Base-by-base conservation (phyloP, 352 stramenopile species). In the Pythium aphanidermatum region DNA sequence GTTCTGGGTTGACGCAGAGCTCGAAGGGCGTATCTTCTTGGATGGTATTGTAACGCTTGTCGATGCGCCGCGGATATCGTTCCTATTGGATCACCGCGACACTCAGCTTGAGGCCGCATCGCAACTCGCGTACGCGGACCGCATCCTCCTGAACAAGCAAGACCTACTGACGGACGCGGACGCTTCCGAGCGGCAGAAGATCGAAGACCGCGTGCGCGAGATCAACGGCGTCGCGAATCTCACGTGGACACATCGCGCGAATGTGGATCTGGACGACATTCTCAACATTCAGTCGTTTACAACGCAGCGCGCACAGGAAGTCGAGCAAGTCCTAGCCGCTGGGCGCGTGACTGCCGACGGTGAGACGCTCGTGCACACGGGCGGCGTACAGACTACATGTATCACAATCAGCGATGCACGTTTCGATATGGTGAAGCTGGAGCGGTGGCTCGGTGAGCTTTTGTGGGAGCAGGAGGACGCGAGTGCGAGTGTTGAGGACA, bases 81-180 rank as follows among this genome's bases (percentile, higher is more conserved):
- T n/a, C 19, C 13, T 58, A n/a, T 24, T 58, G 14, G 23, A 25
- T 23, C 41, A 52, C 36, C 26, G 21, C 9, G 50, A 58, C 42
- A 58, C 50, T 4, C 50, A 58, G 24, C 44, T 68, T 16, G 96
- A 99, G 58, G 92, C 95, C 0, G 70, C 89, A 25, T 88, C 98
- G 34, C 97, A 99, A 65, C 72, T 99, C 19, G 96, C 96, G 1
- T 99, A 99, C 76, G 94, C 96, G 0, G 97, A 99, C 70, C 92
- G 95, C 25, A 97, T 99, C 51, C 53, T 99, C 32, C 69, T 99
- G 26, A 99, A 99, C 70, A 99, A 99, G 63, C 71, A 95, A 17
- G 97, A 99, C 68, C 70, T 99, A 9, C 85, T 99, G 9, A 74
- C 58, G 0, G 51, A 58, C 5, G 30, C 19, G 6, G 69, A 82